phyloP scores from a whole-genome alignment of 2,329 filamentous ascomycete species.

The Fusarium palustre region DNA sequence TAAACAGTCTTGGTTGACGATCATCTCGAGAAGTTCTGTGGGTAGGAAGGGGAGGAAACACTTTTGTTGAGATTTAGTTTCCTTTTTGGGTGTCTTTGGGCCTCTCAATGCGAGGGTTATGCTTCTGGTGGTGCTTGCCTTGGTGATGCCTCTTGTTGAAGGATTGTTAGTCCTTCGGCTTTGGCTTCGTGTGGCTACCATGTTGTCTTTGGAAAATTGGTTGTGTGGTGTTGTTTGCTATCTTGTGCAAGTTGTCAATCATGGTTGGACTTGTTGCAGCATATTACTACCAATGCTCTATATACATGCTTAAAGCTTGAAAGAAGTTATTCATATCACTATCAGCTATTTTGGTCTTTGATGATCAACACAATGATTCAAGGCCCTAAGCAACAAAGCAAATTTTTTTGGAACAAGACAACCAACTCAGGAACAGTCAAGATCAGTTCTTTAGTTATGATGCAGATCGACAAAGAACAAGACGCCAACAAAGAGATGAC shows the following conservation, averaged over 20 bases:
- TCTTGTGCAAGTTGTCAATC: background rate
- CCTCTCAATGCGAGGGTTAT: background rate
- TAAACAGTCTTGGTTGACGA: background rate
- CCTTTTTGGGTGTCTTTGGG: background rate
- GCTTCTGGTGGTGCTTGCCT: background rate
- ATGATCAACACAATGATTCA: background rate
- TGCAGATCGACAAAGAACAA: background rate
- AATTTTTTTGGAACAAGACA: background rate
- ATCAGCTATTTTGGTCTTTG: background rate
- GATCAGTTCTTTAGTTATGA: background rate
- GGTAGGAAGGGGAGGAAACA: background rate
- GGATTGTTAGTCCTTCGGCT: background rate
- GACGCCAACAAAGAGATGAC: background rate
- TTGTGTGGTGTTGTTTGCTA: background rate
- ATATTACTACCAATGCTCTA: background rate
- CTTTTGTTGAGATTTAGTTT: background rate
- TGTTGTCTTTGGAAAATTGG: background rate
- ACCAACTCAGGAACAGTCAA: background rate
- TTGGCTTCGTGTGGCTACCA: background rate
- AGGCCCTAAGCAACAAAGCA: background rate
- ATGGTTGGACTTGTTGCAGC: background rate
- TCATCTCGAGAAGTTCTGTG: background rate
- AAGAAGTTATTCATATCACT: background rate
- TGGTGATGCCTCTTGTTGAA: background rate
- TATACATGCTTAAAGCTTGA: background rate